Evolutionary conservation across 805 yeast species (phyloP).

Genomic region (Pichia membranifaciens): DNA sequence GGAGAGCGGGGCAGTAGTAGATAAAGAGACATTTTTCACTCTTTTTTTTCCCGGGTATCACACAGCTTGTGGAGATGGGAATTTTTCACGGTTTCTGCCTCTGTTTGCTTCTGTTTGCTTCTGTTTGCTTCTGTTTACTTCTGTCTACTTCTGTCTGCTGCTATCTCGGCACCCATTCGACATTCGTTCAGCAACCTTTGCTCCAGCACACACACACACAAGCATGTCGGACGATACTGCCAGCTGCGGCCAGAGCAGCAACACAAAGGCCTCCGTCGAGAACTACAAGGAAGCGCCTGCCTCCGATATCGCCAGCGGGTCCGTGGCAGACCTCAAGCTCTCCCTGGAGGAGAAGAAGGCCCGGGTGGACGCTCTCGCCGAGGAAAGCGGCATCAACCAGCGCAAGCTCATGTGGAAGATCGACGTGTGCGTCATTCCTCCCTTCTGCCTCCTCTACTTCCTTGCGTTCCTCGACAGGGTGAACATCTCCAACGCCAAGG

Average conservation of each 20-base stretch:
- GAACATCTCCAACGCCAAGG: slow-evolving; percentile 74
- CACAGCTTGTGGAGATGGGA: no score
- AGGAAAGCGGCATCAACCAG: slow-evolving; percentile 46
- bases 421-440: slow-evolving; percentile 66
- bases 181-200: no score
- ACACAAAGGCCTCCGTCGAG: neutral
- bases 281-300: neutral
- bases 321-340: slow-evolving; percentile 2
- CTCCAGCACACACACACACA: neutral
- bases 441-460: slow-evolving; percentile 69
- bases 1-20: no score
- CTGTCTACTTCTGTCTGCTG: neutral
- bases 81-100: neutral
- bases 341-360: slow-evolving; percentile 13
- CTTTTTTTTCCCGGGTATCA: neutral
- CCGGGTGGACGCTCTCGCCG: slow-evolving; percentile 34
- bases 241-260: slow-evolving; percentile 1
- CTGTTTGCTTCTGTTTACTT: neutral
- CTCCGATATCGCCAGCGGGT: neutral
- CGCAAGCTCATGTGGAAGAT: slow-evolving; percentile 54
- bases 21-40: neutral
- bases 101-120: neutral
- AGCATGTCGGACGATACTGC: slow-evolving; percentile 6
- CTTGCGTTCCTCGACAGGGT: slow-evolving; percentile 77
- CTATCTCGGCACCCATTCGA: neutral